A percentile compares a stretch with the other conserved stretches of the same genome.
Evolutionary conservation across 805 yeast species (phyloP).

Genomic region (Ogataea angusta): DNA sequence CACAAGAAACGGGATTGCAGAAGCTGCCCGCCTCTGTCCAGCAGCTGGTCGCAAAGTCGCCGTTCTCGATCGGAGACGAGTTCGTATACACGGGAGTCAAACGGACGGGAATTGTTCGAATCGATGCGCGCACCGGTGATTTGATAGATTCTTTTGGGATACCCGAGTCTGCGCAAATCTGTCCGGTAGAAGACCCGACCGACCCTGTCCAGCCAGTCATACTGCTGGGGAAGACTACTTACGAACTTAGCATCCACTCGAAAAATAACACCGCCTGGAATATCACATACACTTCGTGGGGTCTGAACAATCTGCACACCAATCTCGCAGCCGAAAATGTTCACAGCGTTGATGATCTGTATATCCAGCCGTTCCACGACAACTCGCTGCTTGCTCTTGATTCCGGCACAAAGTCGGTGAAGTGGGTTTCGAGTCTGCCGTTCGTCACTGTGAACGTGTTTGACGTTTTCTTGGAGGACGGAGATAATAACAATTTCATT

Average conservation of each 20-base stretch:
- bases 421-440: conserved; percentile 76
- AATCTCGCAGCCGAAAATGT: conserved; percentile 46
- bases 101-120: conserved; percentile 68
- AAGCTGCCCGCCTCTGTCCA: conserved; percentile 78
- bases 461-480: conserved; percentile 53
- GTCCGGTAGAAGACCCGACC: conserved; percentile 15
- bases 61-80: conserved; percentile 78
- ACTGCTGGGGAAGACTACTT: conserved; percentile 68
- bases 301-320: conserved; percentile 78
- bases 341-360: conserved; percentile 66
- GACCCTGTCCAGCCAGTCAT: conserved; percentile 34
- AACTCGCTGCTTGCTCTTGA: conserved; percentile 75
- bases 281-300: conserved; percentile 85
- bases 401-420: conserved; percentile 61
- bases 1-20: conserved; percentile 69
- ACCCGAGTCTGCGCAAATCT: conserved; percentile 5
- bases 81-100: conserved; percentile 86
- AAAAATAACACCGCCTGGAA: conserved; percentile 73
- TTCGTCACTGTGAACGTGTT: conserved; percentile 73
- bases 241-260: conserved; percentile 74
- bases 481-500: conserved; percentile 36
- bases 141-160: conserved; percentile 61
- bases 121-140: conserved; percentile 73
- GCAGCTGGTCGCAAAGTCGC: conserved; percentile 76
- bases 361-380: conserved; percentile 82